Base-by-base conservation (phyloP, 1,139 yeast genomes). In the Waltiozyma sp. region DNA sequence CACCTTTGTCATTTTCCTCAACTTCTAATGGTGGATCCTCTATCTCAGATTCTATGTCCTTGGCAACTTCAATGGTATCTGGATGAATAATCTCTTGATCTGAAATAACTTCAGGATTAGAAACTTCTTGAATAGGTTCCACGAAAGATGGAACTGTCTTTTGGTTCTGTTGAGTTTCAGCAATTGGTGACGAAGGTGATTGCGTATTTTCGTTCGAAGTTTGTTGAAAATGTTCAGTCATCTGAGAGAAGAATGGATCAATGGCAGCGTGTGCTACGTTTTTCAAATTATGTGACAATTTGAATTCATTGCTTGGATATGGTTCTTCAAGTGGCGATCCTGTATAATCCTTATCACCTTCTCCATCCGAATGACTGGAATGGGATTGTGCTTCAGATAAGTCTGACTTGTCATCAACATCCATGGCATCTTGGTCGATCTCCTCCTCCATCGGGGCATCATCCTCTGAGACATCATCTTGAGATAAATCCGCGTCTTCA, bases 91-190 rank as follows among this genome's bases (percentile, higher is more conserved):
- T 14, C 11, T 14, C 9, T 31, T 14, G 10, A 7, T 31, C 34
- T 10, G 9, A 8, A n/a, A 31, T n/a, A 10, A n/a, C 18, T 14
- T 42, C 41, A 16, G 28, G 18, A 10, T 42, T 40, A 14, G 31
- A 18, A n/a, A 11, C 37, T 35, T 38, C 40, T 24, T 40, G 38
- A 21, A 44, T 38, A 39, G 43, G 46, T 37, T 41, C 45, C 4
- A 31, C n/a, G 18, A 24, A 3, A 7, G 36, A 13, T n/a, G 31
- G 10, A 26, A 11, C 13, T 6, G 10, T 26, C 10, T 26, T 10
- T 13, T 26, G n/a, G 4, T 26, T 14, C 13, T 5, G 28, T 26
- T 26, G 28, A 11, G 13, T 7, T 7, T 26, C 28, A 26, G 13
- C 28, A 26, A 26, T 10, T 6, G 28, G 10, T 11, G 28, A 4